These are phyloP conservation scores for Cryptococcus deneoformans DNA, from an alignment of 1,284 basidiomycete genomes.

Conservation along the genomic window DNA sequence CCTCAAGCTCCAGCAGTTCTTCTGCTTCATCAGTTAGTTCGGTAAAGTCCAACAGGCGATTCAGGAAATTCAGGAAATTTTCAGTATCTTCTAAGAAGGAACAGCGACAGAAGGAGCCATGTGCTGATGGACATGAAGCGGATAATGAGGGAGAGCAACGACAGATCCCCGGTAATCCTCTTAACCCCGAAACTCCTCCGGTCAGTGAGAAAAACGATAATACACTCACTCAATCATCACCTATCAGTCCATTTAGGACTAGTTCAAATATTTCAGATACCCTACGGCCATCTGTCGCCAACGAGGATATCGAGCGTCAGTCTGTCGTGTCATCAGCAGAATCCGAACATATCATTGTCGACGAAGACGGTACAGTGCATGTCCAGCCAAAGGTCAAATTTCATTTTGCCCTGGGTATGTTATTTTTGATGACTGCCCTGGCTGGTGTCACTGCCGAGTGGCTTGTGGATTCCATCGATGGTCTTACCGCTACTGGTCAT, in stretches of 20 bases:
- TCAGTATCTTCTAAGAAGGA: conserved; percentile 14
- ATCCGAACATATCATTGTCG: conserved; percentile 6
- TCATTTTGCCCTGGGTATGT: conserved; percentile 41
- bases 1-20: conserved; percentile 34
- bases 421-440: conserved; percentile 41
- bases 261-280: background rate
- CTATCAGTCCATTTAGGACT: conserved; percentile 3
- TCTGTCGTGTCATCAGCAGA: conserved; percentile 1
- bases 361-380: conserved; percentile 11
- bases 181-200: background rate
- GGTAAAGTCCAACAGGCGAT: conserved; percentile 5
- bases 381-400: conserved; percentile 52
- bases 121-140: conserved; percentile 8
- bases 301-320: conserved; percentile 6
- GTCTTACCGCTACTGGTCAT: conserved; percentile 53
- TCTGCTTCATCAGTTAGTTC: conserved; percentile 14
- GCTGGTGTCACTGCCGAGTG: conserved; percentile 75
- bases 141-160: conserved; percentile 3
- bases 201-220: background rate
- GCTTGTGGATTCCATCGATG: conserved; percentile 74
- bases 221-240: background rate
- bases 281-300: background rate
- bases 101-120: background rate
- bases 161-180: background rate
- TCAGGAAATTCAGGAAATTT: conserved; percentile 20